Evolutionary conservation across 306 rosid genomes (phyloP), one percentile per base, ranked within the genome.

Genomic region (Vicia sativa): DNA sequence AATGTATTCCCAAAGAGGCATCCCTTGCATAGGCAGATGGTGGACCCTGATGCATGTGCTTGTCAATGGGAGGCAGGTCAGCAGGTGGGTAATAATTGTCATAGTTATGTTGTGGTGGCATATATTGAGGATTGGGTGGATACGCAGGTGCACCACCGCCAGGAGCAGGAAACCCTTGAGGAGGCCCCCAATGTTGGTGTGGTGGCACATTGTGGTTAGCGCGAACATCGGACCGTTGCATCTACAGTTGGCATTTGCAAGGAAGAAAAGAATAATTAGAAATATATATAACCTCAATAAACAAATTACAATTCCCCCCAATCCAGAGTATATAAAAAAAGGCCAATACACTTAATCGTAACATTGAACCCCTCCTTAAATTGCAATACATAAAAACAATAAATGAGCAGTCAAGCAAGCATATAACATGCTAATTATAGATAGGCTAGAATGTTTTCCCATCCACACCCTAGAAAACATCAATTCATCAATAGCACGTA

Each of bases 141-240:
- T 78, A 84, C 42, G 68, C 78, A 65, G 84, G 84, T 65, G 82
- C 80, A 35, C 82, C 67, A 11, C 77, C 46, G 13, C 77, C 76
- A 72, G 76, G 69, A 72, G 73, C 69, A 16, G 78, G 74, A 78
- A 84, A 84, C 50, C 86, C 82, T 75, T 78, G 85, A 52, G 87
- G 78, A 67, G 83, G 83, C 50, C 85, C 88, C 88, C 88, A 84
- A 50, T 79, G 76, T 43, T 74, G 85, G 52, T 75, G 83, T 64
- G 83, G 83, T 28, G 85, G 81, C 49, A 78, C 45, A 73, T 78
- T 84, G 55, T 78, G 85, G 76, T 75, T 80, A 58, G 18, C 56
- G 60, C 81, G 85, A 64, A 74, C 72, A 71, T 80, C 80, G 18
- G 81, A 73, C 11, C 67, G 66, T 68, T 84, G 83, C 88, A 84